phyloP scores from a whole-genome alignment of 306 rosid genomes.

The Sicyos edulis region DNA sequence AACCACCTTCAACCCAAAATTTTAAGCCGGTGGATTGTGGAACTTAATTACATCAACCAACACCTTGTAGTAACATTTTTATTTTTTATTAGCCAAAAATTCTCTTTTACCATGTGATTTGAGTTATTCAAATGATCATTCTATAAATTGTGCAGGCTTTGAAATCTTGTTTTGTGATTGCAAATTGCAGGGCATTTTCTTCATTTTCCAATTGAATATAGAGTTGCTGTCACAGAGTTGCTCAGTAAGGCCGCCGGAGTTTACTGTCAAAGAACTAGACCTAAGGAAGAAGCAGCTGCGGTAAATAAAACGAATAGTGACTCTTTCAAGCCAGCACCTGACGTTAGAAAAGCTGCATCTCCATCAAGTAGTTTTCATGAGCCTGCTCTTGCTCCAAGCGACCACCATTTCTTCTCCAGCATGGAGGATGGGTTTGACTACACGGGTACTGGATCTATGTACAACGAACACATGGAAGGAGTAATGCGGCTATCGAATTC shows the following conservation, averaged over 20 bases:
- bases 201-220: constrained; percentile 54
- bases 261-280: constrained; percentile 33
- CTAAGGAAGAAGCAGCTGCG: constrained; percentile 43
- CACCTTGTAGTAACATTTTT: too few species aligned
- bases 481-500: constrained; percentile 42
- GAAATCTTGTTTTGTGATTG: constrained; percentile 15
- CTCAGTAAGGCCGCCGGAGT: constrained; percentile 64
- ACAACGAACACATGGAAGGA: constrained; percentile 44
- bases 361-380: constrained; percentile 58
- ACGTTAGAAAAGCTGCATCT: constrained; percentile 44
- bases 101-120: neutral
- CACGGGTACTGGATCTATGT: constrained; percentile 37
- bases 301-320: constrained; percentile 37
- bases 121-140: neutral
- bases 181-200: constrained; percentile 58
- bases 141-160: neutral
- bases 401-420: constrained; percentile 33
- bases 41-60: too few species aligned
- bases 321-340: constrained; percentile 36
- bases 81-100: too few species aligned
- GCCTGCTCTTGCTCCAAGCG: constrained; percentile 42
- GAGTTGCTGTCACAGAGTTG: constrained; percentile 59
- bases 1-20: too few species aligned
- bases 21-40: too few species aligned
- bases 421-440: constrained; percentile 50